phyloP scores from a whole-genome alignment of 1,139 yeast species.

The Yamadazyma atmosphaerica region DNA sequence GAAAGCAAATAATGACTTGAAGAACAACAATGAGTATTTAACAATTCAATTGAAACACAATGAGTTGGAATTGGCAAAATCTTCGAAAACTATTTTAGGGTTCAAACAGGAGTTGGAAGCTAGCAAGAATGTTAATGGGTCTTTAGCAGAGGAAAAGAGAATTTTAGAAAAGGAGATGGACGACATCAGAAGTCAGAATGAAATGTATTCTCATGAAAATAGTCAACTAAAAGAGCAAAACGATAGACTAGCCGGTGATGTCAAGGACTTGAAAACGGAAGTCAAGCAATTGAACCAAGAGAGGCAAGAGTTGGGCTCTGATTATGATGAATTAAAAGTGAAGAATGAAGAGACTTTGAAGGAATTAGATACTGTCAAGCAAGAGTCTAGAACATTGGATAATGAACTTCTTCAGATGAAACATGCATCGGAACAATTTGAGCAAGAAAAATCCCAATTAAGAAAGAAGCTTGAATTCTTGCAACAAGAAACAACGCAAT shows the following conservation, averaged over 20 bases:
- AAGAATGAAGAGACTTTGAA: slow-evolving; percentile 9
- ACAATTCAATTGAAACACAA: slow-evolving; percentile 29
- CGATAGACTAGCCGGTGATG: not conserved
- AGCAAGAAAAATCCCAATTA: not conserved
- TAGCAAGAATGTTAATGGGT: not conserved
- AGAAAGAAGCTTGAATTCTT: not conserved
- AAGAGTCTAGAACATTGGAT: not conserved
- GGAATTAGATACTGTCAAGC: slow-evolving; percentile 9
- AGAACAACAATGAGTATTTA: slow-evolving; percentile 27
- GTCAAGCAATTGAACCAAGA: not conserved
- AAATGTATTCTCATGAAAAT: not conserved
- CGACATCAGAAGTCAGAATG: not conserved
- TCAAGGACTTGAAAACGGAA: not conserved
- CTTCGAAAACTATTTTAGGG: not conserved
- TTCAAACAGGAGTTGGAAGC: not conserved
- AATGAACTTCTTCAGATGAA: slow-evolving; percentile 3
- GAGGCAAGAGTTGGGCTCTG: not conserved
- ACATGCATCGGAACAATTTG: not conserved
- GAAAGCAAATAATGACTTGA: slow-evolving; percentile 20
- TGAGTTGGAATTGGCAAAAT: slow-evolving; percentile 25
- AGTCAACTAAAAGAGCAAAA: not conserved
- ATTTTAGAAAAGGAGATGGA: not conserved
- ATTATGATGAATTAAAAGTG: slow-evolving; percentile 9
- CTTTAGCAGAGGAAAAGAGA: not conserved
- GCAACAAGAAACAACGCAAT: slow-evolving; percentile 1